Base-by-base conservation (phyloP, 2,329 filamentous ascomycete species). In the Fragosphaeria purpurea region DNA sequence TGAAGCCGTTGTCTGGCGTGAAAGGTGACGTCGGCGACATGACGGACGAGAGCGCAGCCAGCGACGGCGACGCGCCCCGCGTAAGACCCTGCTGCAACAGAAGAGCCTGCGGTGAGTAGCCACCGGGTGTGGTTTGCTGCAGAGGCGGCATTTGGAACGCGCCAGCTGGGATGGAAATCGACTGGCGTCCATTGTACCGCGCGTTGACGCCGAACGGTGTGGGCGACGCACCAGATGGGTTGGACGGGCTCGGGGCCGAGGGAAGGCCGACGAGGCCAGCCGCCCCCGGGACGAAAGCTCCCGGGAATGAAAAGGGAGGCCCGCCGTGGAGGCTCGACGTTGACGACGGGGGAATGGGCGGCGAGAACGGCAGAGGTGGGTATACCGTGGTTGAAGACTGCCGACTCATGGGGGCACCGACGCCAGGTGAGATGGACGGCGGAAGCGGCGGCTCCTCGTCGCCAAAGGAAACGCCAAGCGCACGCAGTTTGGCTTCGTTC, bases 401-500 rank as follows among this genome's bases (percentile, higher is more conserved):
- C 52, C 84, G 74, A 60, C 81, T 84, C 57, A 83, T 71, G 47
- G 75, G 71, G 8, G 77, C 58, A 7, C 51, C 75, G 4, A 72
- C 72, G n/a, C 71, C 79, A 8, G 83, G 83, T 11, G 88, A 91
- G 57, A 84, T 75, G 4, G 81, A 80, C 41, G 74, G 79, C 2
- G 53, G 55, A 53, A 77, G 69, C 33, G 70, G 69, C 9, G 82
- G 79, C 47, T 93, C 87, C 6, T 88, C 84, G 46, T 85, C 82
- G 38, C 82, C 86, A 54, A 87, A 76, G 13, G 82, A 89, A 10
- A 97, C 93, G 56, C 93, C 93, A 50, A 98, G 75, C 47, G 91
- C 90, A 54, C 89, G 83, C 48, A 98, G 74, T 69, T 96, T 98
- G 54, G 91, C 88, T 69, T 98, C 93, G 58, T 87, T 82, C 38